phyloP scores from a whole-genome alignment of 2,329 filamentous ascomycete species.

The Ophiostoma ips region DNA sequence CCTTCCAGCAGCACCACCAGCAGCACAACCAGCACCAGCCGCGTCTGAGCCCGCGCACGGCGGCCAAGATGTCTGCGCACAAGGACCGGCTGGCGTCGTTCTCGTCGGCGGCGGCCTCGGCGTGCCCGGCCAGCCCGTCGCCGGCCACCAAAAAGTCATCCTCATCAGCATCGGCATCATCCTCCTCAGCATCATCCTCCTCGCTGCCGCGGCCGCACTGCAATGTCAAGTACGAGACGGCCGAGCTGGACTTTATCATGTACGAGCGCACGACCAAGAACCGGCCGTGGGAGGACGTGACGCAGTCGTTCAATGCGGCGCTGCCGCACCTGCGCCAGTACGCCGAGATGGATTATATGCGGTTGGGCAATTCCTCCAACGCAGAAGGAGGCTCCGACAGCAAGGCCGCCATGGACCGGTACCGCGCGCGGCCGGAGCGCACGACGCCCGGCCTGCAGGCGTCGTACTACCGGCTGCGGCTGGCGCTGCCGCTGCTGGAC shows the following conservation, averaged over 20 bases:
- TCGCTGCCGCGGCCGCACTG: conserved; percentile 12
- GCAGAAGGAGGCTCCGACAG: too few relatives aligned
- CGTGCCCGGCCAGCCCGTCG: neutral
- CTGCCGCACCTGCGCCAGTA: conserved; percentile 14
- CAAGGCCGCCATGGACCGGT: conserved; percentile 8
- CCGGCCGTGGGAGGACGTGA: conserved; percentile 15
- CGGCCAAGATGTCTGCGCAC: conserved; percentile 4
- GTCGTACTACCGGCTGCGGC: conserved; percentile 15
- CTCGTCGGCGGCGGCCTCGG: neutral
- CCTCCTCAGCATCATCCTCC: too few relatives aligned
- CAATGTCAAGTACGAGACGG: conserved; percentile 16
- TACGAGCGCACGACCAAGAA: conserved; percentile 16
- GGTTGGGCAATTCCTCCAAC: too few relatives aligned
- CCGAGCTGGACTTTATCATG: conserved; percentile 16
- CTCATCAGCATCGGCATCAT: too few relatives aligned
- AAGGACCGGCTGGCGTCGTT: neutral
- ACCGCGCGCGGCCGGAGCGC: conserved; percentile 14
- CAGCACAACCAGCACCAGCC: neutral
- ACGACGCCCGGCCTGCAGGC: conserved; percentile 15
- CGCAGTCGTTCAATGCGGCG: conserved; percentile 13
- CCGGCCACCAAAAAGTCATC: neutral
- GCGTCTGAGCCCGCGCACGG: conserved; percentile 3
- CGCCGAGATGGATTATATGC: conserved; percentile 11
- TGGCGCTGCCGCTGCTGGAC: conserved; percentile 15
- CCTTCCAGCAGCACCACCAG: neutral